Conservation (phyloP, 768 basidiomycete genomes). For the Tricholoma furcatifolium region DNA sequence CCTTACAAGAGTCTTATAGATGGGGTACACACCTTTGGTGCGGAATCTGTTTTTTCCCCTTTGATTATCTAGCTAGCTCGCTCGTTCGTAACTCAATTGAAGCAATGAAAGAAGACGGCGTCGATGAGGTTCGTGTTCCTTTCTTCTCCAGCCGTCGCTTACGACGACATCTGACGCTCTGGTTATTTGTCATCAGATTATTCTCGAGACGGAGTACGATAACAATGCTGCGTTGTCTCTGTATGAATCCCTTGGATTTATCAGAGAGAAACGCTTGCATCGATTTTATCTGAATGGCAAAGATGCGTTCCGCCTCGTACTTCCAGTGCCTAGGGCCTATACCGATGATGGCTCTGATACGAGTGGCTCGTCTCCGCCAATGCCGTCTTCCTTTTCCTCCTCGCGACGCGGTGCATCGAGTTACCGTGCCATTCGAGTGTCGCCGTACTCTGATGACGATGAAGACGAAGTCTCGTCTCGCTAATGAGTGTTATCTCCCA, state of each 20-base stretch:
- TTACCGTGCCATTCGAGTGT: slow-evolving; percentile 45
- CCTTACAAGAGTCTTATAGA: slow-evolving; percentile 48
- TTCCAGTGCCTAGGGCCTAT: slow-evolving; percentile 47
- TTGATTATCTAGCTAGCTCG: slow-evolving; percentile 64
- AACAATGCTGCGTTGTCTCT: slow-evolving; percentile 85
- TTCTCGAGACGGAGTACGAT: slow-evolving; percentile 95
- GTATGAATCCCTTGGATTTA: slow-evolving; percentile 92
- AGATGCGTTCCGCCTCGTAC: slow-evolving; percentile 86
- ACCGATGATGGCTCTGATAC: slow-evolving; percentile 34
- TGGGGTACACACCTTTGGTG: slow-evolving; percentile 47
- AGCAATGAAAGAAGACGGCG: slow-evolving; percentile 79
- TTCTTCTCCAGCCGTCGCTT: background rate
- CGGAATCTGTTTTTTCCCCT: slow-evolving; percentile 38
- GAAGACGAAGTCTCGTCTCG: slow-evolving; percentile 33
- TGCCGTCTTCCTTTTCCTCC: slow-evolving; percentile 15
- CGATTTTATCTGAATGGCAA: slow-evolving; percentile 98
- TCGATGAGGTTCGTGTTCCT: slow-evolving; percentile 77
- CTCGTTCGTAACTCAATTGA: slow-evolving; percentile 83
- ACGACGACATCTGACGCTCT: slow-evolving; percentile 2
- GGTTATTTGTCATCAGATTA: slow-evolving; percentile 52
- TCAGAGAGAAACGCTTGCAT: slow-evolving; percentile 90
- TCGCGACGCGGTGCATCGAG: slow-evolving; percentile 20
- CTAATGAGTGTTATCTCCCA: slow-evolving; percentile 16
- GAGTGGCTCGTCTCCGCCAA: slow-evolving; percentile 24
- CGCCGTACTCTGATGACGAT: slow-evolving; percentile 44